These are phyloP conservation scores for Trebouxia sp. DNA, from an alignment of 139 green algal species.

Conservation along the genomic window DNA sequence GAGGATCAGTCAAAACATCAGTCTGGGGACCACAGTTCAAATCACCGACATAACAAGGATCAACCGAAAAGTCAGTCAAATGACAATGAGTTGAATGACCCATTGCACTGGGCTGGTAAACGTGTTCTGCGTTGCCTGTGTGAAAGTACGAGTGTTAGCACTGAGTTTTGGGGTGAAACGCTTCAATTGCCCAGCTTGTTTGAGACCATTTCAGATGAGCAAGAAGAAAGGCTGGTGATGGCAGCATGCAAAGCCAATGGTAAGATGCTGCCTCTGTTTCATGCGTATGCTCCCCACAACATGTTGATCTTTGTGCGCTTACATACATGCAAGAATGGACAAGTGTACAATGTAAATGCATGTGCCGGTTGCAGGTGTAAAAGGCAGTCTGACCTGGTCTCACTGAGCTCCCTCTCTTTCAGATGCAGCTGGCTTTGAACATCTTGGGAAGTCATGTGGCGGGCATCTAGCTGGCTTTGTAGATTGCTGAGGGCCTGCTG, in stretches of 20 bases:
- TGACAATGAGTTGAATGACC: neutral
- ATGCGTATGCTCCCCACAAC: slow-evolving; percentile 16
- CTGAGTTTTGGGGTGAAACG: neutral
- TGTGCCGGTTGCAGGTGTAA: no score
- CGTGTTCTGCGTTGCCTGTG: neutral
- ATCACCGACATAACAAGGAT: no score
- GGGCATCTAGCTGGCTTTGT: neutral
- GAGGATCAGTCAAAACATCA: neutral
- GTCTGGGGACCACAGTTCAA: no score
- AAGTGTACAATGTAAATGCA: no score
- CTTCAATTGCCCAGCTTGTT: neutral
- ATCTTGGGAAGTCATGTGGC: slow-evolving; percentile 3
- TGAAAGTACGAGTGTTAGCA: neutral
- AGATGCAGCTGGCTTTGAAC: slow-evolving; percentile 2
- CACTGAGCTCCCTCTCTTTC: neutral
- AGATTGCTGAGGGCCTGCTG: neutral
- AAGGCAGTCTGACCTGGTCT: neutral
- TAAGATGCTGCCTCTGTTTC: slow-evolving; percentile 25
- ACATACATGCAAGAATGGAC: neutral
- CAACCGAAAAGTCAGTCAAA: no score
- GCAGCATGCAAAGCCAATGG: neutral
- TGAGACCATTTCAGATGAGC: neutral
- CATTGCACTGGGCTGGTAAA: neutral
- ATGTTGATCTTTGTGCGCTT: slow-evolving; percentile 5
- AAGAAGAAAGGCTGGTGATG: slow-evolving; percentile 10